Base-by-base conservation (phyloP, 2,329 filamentous ascomycete genomes). In the Pseudogymnoascus sp. region DNA sequence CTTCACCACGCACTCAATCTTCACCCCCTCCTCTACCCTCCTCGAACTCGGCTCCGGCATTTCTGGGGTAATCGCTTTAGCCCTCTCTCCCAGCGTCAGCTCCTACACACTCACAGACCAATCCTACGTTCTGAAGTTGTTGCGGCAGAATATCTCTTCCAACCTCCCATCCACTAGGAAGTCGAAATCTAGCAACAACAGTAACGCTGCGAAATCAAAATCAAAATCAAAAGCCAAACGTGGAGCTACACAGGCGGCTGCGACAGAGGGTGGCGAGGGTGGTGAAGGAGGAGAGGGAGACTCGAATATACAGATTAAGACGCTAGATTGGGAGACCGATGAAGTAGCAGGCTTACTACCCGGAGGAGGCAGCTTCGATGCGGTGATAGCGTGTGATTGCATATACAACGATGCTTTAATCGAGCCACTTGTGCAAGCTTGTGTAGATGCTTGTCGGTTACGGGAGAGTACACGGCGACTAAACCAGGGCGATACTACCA, bases 401-500 rank as follows among this genome's bases (percentile, higher is more conserved):
- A 88, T 99, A 68, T 99, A 96, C 79, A 99, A 97, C 75, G 90
- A 96, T 68, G 84, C 89, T 2, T 82, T 97, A 2, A 84, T 97
- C 23, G 78, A 83, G 46, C 91, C 93, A 0, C 84, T 97, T 59
- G 89, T 95, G n/a, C 83, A 88, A 69, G 89, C 91, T 0, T 96
- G 90, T 73, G 84, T 80, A 5, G 89, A 96, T 66, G 81, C 87
- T 23, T 96, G 91, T 74, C 77, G 77, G 9, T 75, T 93, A 15
- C 79, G 87, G 35, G 62, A 31, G 7, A 10, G 38, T n/a, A 19
- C 5, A 3, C 31, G 46, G 3, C 9, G 15, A 13, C 17, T 56
- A 7, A n/a, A 26, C 9, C 46, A 5, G 7, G n/a, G 6, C 19
- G 13, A 56, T 10, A 11, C 17, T 53, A 15, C 44, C 13, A 64